phyloP scores from a whole-genome alignment of 352 stramenopile genomes.

The Phytophthora ramorum region DNA sequence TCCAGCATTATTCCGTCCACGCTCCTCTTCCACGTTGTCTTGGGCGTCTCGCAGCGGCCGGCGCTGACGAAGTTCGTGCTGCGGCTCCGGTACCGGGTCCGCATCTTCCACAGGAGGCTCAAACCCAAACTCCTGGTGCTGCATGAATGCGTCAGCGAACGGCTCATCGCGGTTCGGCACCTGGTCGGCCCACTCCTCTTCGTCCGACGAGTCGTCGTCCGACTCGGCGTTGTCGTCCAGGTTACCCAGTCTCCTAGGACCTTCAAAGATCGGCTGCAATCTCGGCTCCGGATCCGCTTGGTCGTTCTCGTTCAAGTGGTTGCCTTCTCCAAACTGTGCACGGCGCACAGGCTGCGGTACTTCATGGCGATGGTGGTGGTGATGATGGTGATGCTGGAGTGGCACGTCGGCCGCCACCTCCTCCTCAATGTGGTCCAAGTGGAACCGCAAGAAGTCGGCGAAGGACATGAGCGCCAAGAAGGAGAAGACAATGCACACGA shows the following conservation, averaged over 20 bases:
- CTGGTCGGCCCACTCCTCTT: constrained; percentile 47
- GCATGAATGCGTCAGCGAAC: constrained; percentile 53
- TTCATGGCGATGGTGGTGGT: constrained; percentile 25
- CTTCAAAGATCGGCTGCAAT: constrained; percentile 43
- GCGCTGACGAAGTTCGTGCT: constrained; percentile 54
- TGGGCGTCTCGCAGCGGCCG: constrained; percentile 29
- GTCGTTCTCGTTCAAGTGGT: constrained; percentile 27
- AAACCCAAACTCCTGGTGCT: constrained; percentile 42
- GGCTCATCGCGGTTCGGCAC: constrained; percentile 38
- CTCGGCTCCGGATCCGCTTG: constrained; percentile 35
- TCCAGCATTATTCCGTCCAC: constrained; percentile 23
- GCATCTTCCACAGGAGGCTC: constrained; percentile 25
- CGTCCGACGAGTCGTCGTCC: constrained; percentile 64
- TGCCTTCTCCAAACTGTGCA: constrained; percentile 28
- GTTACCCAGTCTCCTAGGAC: constrained; percentile 42
- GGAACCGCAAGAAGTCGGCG: constrained; percentile 92
- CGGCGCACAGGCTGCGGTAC: constrained; percentile 15
- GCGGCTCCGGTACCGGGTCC: constrained; percentile 29
- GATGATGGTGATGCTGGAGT: constrained; percentile 30
- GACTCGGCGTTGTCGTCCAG: constrained; percentile 46
- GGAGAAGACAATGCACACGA: constrained; percentile 93
- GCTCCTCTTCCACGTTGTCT: constrained; percentile 22
- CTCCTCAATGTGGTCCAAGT: constrained; percentile 89
- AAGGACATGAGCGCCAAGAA: constrained; percentile 97
- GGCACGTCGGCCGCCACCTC: constrained; percentile 47